Evolutionary conservation across 371 early-diverging fungal species (phyloP), one percentile per base, ranked within the genome.

Genomic region (Mortierella sp.): DNA sequence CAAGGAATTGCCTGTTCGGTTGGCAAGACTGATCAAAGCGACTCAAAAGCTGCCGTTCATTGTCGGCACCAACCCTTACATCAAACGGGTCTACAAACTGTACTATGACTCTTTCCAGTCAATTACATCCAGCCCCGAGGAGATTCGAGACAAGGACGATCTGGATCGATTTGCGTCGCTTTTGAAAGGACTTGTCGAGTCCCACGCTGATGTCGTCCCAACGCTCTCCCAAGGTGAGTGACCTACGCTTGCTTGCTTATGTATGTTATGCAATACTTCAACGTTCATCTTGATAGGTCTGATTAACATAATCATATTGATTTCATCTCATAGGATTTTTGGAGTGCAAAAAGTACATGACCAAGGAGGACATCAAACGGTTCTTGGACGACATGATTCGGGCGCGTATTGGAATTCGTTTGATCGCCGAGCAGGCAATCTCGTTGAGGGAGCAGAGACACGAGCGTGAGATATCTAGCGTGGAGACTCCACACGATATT

Each of bases 321-420:
- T 68, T 38, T 8, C 6, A 38, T 68, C 7, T 68, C 24, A 54
- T 81, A 95, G 95, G 97, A 4, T 97, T 97, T 81, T 83, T 91
- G 78, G 97, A 97, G 84, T 96, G 96, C 87, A 94, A 95, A 83
- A 94, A 94, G 82, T 98, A 98, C 86, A 96, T 98, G 96, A 87
- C 90, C 29, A 88, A 90, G 72, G 93, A 95, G 49, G 94, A 92
- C 7, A 94, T 94, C 78, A 92, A 94, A 6, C 83, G 86, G 16
- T 98, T 97, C 84, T 88, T 99, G 75, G 96, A 98, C 78, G 95
- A 94, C 11, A 95, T 98, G 93, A 97, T 99, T 74, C 92, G 94
- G 54, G 96, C 98, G 8, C 96, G 99, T 35, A 98, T 99, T 76
- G 97, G 98, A n/a, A 96, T 98, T 81, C 95, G 99, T 70, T 89